Evolutionary conservation across 75 land plant genomes (phyloP).

Genomic region (Adiantum capillusveneris): DNA sequence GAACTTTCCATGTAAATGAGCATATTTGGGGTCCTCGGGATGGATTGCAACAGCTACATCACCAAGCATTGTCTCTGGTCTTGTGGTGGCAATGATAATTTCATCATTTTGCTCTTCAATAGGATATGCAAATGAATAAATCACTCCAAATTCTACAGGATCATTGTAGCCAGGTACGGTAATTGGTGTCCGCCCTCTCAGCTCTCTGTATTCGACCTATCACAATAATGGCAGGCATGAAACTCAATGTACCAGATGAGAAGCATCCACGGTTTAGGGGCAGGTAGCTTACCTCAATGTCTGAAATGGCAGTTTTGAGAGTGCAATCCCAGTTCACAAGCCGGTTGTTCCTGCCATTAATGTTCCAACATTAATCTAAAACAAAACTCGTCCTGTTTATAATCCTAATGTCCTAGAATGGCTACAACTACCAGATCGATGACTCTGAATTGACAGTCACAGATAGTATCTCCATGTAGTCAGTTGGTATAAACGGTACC

Average conservation of each 20-base stretch:
- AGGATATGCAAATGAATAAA: slow-evolving; percentile 95
- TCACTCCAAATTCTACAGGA: slow-evolving; percentile 84
- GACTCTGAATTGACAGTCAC: no score
- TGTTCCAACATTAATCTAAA: no score
- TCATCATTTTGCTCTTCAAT: slow-evolving; percentile 65
- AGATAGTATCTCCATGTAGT: no score
- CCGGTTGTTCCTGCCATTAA: slow-evolving; percentile 54
- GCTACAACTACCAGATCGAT: no score
- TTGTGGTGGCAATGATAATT: slow-evolving; percentile 90
- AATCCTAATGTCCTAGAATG: no score
- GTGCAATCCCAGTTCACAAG: slow-evolving; percentile 95
- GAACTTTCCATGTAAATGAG: slow-evolving; percentile 78
- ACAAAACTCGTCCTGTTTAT: no score
- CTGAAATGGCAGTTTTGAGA: slow-evolving; percentile 88
- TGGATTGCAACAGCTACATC: slow-evolving; percentile 94
- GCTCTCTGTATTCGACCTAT: slow-evolving; percentile 77
- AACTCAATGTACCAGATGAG: no score
- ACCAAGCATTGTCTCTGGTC: slow-evolving; percentile 97
- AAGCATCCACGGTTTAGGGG: no score
- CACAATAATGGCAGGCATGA: no score
- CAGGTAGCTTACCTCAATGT: slow-evolving; percentile 96
- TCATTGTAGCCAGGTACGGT: slow-evolving; percentile 81
- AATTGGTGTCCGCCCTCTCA: slow-evolving; percentile 56
- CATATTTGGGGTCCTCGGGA: slow-evolving; percentile 74
- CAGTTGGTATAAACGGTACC: no score